Base-by-base conservation (phyloP, 208 protist species). In the Acanthamoeba quina region DNA sequence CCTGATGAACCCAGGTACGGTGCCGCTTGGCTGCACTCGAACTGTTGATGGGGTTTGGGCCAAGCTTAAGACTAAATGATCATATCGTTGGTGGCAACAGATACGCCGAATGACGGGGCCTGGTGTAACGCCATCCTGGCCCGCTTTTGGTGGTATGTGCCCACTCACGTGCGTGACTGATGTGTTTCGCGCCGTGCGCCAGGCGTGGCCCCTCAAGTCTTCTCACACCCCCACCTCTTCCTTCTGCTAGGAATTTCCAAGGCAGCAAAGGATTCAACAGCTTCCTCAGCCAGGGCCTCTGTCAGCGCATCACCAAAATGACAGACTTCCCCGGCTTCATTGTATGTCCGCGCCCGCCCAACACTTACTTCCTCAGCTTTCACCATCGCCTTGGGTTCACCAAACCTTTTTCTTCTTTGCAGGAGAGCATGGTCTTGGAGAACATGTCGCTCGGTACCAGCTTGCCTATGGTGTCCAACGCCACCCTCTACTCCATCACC, bases 231-330 rank as follows among this genome's bases (percentile, higher is more conserved):
- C n/a, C 37, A 37, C 37, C 37, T 37, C 37, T 37, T 37, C 37
- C 37, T 37, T 37, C 37, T 37, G 0, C 37, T 37, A 83, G 74
- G 74, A 90, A 90, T n/a, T 70, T 90, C 29, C 49, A 70, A 29
- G 82, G 58, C 24, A 90, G 37, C 47, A 90, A 68, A 41, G 56
- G 58, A 49, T 90, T 90, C 41, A 70, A 70, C 56, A 90, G 24
- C 34, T 90, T 90, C 54, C 49, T 90, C 41, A 29, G 29, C 49
- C 49, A 90, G 41, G 82, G 82, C 82, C 82, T 90, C 10, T 90
- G 82, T 24, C 82, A 90, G 49, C 82, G 82, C 56, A 90, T 90
- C 56, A 90, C 82, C 82, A 90, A 90, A 31, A 90, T 90, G 82
- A 90, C 82, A n/a, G 82, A 90, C 56, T 90, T 90, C 58, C 82